These are phyloP conservation scores for Termitomyces bulborhizus DNA, from an alignment of 768 basidiomycete genomes.

Conservation along the genomic window DNA sequence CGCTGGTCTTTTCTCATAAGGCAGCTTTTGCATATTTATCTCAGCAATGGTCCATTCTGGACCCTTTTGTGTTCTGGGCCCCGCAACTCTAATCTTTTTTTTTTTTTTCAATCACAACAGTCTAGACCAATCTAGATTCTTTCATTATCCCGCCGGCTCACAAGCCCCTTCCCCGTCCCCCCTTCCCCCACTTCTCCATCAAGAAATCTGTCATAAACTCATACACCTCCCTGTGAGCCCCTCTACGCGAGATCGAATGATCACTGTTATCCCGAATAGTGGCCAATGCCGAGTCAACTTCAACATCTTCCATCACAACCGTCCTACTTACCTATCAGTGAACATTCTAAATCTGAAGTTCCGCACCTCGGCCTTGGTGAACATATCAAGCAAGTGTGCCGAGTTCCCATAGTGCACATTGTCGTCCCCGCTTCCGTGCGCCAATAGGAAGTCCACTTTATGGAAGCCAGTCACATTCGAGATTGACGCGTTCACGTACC, in stretches of 20 bases:
- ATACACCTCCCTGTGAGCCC: constrained; percentile 79
- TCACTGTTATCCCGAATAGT: constrained; percentile 44
- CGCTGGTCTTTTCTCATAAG: constrained; percentile 10
- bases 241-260: constrained; percentile 67
- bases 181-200: constrained; percentile 90
- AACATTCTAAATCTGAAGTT: constrained; percentile 91
- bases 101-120: not conserved
- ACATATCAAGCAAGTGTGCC: constrained; percentile 88
- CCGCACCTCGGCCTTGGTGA: constrained; percentile 70
- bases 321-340: constrained; percentile 74
- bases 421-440: constrained; percentile 93
- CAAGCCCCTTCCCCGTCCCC: constrained; percentile 60
- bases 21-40: constrained; percentile 18
- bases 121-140: constrained; percentile 12
- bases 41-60: constrained; percentile 14
- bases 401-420: constrained; percentile 95
- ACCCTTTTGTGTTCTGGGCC: constrained; percentile 12
- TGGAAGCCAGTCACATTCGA: constrained; percentile 85
- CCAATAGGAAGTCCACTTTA: constrained; percentile 74
- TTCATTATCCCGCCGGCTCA: constrained; percentile 17
- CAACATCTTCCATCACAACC: constrained; percentile 8
- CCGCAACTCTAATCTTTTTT: constrained; percentile 4
- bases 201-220: constrained; percentile 84
- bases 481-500: constrained; percentile 89
- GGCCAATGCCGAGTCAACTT: constrained; percentile 13